Percentiles rank a stretch among this genome's conserved stretches.
phyloP scores from a whole-genome alignment of 1,284 basidiomycete species.

The Somion occarium region DNA sequence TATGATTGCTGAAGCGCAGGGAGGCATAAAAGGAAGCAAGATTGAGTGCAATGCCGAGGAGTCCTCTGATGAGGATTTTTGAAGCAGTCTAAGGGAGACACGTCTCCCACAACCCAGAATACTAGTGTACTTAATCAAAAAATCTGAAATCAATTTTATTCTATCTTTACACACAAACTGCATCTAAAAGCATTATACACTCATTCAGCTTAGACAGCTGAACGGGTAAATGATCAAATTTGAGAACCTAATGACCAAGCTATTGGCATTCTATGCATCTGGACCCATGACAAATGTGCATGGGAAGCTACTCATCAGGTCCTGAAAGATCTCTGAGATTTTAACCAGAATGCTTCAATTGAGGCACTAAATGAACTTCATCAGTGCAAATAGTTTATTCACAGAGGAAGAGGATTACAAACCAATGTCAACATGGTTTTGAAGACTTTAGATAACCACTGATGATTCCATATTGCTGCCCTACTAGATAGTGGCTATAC shows the following conservation, averaged over 20 bases:
- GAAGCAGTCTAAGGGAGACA: no score
- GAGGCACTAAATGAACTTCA: background rate
- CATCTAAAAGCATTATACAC: no score
- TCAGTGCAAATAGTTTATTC: background rate
- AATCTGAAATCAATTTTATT: no score
- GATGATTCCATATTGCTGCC: background rate
- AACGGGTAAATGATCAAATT: background rate
- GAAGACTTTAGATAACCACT: background rate
- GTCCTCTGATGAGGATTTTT: no score
- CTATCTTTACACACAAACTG: no score
- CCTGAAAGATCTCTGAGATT: background rate
- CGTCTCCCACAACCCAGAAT: no score
- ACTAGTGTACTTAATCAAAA: no score
- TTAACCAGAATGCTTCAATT: background rate
- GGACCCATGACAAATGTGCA: background rate
- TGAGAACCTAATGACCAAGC: background rate
- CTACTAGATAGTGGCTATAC: conserved; percentile 22
- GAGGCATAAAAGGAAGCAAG: no score
- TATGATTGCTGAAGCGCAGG: no score
- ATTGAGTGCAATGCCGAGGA: no score
- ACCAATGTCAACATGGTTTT: background rate
- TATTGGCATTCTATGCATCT: conserved; percentile 2
- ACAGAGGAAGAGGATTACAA: background rate
- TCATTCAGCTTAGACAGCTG: background rate
- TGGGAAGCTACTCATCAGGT: background rate